Conservation (phyloP, 768 basidiomycete species). For the Termitomyces sp. region DNA sequence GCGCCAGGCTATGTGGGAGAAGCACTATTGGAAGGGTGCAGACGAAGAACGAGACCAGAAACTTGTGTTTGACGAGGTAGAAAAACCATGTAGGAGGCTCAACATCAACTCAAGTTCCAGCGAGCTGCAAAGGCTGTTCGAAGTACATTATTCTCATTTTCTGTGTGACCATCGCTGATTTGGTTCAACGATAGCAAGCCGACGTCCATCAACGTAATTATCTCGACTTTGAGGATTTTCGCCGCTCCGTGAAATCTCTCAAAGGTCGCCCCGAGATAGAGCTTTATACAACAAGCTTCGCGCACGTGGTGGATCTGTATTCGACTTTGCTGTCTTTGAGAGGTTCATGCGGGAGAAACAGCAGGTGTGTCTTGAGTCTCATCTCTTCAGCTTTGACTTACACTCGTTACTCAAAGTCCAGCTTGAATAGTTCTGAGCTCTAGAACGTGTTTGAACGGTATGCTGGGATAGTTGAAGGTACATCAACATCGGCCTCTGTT, state of each 20-base stretch:
- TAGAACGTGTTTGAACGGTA: constrained; percentile 36
- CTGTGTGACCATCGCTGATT: background rate
- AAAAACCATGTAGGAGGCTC: constrained; percentile 64
- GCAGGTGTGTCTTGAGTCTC: too few relatives aligned
- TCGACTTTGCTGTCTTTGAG: constrained; percentile 38
- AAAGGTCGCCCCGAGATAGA: constrained; percentile 83
- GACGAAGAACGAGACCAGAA: constrained; percentile 57
- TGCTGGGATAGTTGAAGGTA: constrained; percentile 11
- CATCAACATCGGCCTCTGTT: constrained; percentile 1
- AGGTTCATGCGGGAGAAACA: constrained; percentile 44
- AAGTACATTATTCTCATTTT: constrained; percentile 27
- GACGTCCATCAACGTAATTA: constrained; percentile 49
- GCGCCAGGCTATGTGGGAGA: constrained; percentile 75
- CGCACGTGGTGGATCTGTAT: constrained; percentile 23
- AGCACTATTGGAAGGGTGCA: constrained; percentile 77
- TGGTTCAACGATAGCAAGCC: constrained; percentile 45
- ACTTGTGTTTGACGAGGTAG: constrained; percentile 70
- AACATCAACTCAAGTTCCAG: constrained; percentile 61
- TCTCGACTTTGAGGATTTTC: constrained; percentile 81
- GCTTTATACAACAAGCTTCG: constrained; percentile 46
- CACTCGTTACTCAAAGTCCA: constrained; percentile 26
- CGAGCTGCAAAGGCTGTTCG: constrained; percentile 57
- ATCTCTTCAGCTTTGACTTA: background rate
- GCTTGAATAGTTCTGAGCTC: constrained; percentile 29
- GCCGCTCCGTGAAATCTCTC: constrained; percentile 76